Percentiles rank a stretch among this genome's conserved stretches.
These are phyloP conservation scores for Durio zibethinus DNA, from an alignment of 345 rosid species.

Conservation along the genomic window DNA sequence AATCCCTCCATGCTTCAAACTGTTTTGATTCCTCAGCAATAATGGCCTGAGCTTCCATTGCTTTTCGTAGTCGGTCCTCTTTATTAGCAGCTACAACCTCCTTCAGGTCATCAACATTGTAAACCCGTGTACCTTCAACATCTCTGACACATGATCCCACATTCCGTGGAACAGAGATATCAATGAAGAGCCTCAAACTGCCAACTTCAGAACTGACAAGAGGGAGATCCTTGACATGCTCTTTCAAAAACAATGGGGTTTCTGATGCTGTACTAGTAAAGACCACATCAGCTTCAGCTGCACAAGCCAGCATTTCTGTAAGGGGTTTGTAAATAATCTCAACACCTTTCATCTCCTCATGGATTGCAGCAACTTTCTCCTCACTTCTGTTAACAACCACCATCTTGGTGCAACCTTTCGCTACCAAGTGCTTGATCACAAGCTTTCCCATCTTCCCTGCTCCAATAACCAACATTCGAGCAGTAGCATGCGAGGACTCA, in stretches of 20 bases:
- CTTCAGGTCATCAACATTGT: conserved; percentile 91
- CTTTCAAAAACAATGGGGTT: conserved; percentile 66
- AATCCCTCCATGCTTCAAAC: conserved; percentile 95
- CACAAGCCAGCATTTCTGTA: conserved; percentile 60
- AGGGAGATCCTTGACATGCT: conserved; percentile 58
- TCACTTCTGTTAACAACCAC: conserved; percentile 67
- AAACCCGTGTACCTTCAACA: conserved; percentile 52
- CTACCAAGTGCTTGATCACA: conserved; percentile 72
- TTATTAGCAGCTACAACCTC: conserved; percentile 99
- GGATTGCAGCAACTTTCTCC: conserved; percentile 76
- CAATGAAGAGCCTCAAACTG: conserved; percentile 69
- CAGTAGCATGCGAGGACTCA: conserved; percentile 38
- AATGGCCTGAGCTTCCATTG: conserved; percentile 91
- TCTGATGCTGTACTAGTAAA: conserved; percentile 95
- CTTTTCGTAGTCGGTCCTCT: conserved; percentile 87
- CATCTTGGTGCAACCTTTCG: conserved; percentile 64
- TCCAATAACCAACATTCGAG: conserved; percentile 61
- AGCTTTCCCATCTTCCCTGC: conserved; percentile 90
- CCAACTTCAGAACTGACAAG: conserved; percentile 52
- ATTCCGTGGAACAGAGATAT: conserved; percentile 88
- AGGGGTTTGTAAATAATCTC: conserved; percentile 72
- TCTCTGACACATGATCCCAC: conserved; percentile 75
- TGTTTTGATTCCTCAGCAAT: conserved; percentile 74
- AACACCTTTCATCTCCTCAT: conserved; percentile 62
- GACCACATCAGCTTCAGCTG: conserved; percentile 81